These are phyloP conservation scores for Thraustochytrium sp. DNA, from an alignment of 352 stramenopile genomes.

Conservation along the genomic window DNA sequence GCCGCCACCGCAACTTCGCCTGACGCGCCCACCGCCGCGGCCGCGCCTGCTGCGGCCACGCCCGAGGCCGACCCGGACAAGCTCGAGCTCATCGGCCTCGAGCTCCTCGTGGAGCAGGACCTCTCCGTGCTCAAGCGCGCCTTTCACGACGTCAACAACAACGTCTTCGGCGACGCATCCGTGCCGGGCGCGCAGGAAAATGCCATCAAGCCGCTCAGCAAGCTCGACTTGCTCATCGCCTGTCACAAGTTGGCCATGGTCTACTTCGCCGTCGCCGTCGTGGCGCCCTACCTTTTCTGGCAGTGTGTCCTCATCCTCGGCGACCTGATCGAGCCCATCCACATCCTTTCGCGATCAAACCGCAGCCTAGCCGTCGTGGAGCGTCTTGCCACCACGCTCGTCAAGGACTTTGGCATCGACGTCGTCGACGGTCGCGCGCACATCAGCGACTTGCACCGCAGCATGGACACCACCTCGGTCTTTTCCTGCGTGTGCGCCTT, in stretches of 20 bases:
- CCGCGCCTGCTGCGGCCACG: background rate
- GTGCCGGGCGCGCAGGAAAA: background rate
- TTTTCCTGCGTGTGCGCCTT: background rate
- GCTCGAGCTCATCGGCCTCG: conserved; percentile 12
- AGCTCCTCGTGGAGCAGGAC: conserved; percentile 32
- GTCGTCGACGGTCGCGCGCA: conserved; percentile 7
- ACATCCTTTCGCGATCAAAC: conserved; percentile 6
- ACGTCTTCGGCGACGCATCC: background rate
- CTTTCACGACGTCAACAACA: conserved; percentile 12
- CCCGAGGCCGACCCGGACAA: background rate
- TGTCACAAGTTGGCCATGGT: conserved; percentile 32
- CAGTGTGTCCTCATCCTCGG: conserved; percentile 22
- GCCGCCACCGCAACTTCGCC: background rate
- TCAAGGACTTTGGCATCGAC: conserved; percentile 24
- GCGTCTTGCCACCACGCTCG: conserved; percentile 12
- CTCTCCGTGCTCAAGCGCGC: conserved; percentile 10
- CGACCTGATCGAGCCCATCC: conserved; percentile 36
- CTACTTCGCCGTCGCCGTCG: conserved; percentile 11
- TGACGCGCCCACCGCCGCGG: background rate
- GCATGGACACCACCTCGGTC: conserved; percentile 35
- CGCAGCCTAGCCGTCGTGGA: conserved; percentile 31
- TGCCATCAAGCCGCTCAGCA: background rate
- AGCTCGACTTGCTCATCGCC: conserved; percentile 31
- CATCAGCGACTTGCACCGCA: conserved; percentile 8
- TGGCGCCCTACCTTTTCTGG: conserved; percentile 28